Conservation (phyloP, 2,329 filamentous ascomycete species). For the Penicillium nordicum region DNA sequence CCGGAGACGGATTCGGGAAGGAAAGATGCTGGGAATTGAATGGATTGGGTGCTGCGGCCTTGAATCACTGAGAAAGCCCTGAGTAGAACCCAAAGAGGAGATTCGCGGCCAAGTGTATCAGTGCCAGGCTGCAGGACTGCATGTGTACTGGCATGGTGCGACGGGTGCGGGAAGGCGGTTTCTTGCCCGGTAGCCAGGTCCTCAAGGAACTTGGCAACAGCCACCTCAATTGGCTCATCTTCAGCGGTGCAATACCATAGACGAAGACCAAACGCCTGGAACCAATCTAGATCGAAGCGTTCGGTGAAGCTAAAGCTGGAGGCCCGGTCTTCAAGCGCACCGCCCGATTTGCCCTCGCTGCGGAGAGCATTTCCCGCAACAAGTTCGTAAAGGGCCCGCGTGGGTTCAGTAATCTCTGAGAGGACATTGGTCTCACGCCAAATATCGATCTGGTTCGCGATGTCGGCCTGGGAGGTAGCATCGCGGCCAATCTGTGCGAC, state of each 20-base stretch:
- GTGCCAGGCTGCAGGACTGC: constrained; percentile 60
- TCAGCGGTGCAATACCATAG: constrained; percentile 79
- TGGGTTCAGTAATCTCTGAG: constrained; percentile 78
- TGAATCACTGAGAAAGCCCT: constrained; percentile 65
- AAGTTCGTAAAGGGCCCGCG: constrained; percentile 85
- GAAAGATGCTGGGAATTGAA: constrained; percentile 64
- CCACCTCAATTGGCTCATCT: constrained; percentile 66
- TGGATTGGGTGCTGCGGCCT: constrained; percentile 31
- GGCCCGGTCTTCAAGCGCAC: constrained; percentile 73
- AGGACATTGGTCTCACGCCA: constrained; percentile 82
- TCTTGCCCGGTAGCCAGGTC: constrained; percentile 72
- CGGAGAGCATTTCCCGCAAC: constrained; percentile 82
- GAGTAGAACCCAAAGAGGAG: constrained; percentile 82
- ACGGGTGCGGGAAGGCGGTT: constrained; percentile 64
- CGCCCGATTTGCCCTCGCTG: constrained; percentile 69
- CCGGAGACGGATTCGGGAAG: constrained; percentile 73
- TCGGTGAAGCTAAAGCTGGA: constrained; percentile 77
- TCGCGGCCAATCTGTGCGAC: constrained; percentile 77
- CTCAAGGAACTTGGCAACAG: constrained; percentile 68
- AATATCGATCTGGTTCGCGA: constrained; percentile 73
- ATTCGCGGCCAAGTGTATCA: constrained; percentile 56
- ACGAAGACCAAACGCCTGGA: constrained; percentile 84
- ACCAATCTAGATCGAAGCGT: constrained; percentile 85
- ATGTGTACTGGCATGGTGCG: constrained; percentile 62
- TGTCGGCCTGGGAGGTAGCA: constrained; percentile 65